Conservation (phyloP, 2,329 filamentous ascomycete genomes). For the Scedosporium dehoogii region DNA sequence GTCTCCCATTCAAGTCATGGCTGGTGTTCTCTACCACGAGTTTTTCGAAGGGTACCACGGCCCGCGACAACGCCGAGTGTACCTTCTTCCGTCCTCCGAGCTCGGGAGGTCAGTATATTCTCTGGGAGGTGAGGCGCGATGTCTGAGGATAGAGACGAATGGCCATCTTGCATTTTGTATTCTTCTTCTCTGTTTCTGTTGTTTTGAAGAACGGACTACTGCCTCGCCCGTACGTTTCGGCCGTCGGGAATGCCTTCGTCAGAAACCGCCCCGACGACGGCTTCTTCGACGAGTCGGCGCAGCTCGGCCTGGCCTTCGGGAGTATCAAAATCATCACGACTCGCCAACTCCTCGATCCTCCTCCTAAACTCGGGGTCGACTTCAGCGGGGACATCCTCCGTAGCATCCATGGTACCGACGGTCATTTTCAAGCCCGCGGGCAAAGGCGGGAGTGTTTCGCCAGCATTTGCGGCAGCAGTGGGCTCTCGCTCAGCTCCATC, state of each 20-base stretch:
- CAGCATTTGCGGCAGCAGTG: constrained; percentile 15
- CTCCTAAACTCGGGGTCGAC: constrained; percentile 75
- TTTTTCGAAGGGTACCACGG: constrained; percentile 33
- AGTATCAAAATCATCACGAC: constrained; percentile 72
- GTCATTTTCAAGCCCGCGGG: constrained; percentile 72
- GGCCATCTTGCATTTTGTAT: background rate
- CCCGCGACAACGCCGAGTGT: constrained; percentile 36
- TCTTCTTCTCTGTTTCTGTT: constrained; percentile 15
- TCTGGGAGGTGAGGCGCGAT: constrained; percentile 48
- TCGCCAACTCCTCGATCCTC: constrained; percentile 81
- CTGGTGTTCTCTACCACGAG: constrained; percentile 43
- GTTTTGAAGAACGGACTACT: constrained; percentile 32
- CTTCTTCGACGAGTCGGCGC: constrained; percentile 70
- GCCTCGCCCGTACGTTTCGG: constrained; percentile 53
- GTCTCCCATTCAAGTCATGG: constrained; percentile 38
- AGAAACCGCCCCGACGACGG: constrained; percentile 44
- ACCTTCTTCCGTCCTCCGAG: constrained; percentile 42
- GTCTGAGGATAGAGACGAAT: constrained; percentile 14
- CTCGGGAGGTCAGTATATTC: constrained; percentile 41
- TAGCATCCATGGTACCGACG: constrained; percentile 62
- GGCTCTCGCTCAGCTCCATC: constrained; percentile 14
- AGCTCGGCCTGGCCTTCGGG: constrained; percentile 72
- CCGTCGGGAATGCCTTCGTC: constrained; percentile 49
- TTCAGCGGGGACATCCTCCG: constrained; percentile 47
- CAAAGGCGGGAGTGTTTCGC: constrained; percentile 45